These are phyloP conservation scores for Acer saccharum DNA, from an alignment of 345 rosid genomes.

Conservation along the genomic window DNA sequence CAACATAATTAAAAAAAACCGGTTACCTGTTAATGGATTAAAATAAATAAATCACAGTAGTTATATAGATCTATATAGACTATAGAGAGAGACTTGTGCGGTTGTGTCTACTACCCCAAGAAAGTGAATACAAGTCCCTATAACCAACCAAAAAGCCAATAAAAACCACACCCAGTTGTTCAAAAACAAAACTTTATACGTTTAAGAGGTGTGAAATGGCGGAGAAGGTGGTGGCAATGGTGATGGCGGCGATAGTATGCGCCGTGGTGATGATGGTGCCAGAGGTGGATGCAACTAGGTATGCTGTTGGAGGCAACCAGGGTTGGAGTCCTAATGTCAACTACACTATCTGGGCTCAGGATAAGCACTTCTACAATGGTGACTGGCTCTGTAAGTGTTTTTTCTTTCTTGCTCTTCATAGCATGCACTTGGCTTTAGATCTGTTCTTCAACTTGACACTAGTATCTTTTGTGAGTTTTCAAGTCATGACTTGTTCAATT, in stretches of 20 bases:
- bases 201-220: constrained; percentile 11
- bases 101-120: not conserved
- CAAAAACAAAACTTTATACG: constrained; percentile 10
- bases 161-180: not conserved
- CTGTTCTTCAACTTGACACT: constrained; percentile 14
- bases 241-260: constrained; percentile 32
- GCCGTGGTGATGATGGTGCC: constrained; percentile 38
- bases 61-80: constrained; percentile 19
- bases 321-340: constrained; percentile 75
- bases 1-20: not conserved
- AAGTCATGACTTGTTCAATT: not conserved
- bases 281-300: constrained; percentile 57
- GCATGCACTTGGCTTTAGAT: constrained; percentile 31
- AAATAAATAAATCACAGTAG: too few species aligned
- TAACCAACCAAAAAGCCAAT: not conserved
- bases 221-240: constrained; percentile 32
- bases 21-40: too few species aligned
- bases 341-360: constrained; percentile 82
- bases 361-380: constrained; percentile 79
- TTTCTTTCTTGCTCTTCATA: constrained; percentile 10
- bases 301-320: constrained; percentile 60
- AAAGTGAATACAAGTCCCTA: not conserved
- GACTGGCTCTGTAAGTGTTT: constrained; percentile 87
- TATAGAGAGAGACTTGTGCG: not conserved
- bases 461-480: not conserved